These are phyloP conservation scores for Brassica balearica DNA, from an alignment of 441 rosid genomes.

Conservation along the genomic window DNA sequence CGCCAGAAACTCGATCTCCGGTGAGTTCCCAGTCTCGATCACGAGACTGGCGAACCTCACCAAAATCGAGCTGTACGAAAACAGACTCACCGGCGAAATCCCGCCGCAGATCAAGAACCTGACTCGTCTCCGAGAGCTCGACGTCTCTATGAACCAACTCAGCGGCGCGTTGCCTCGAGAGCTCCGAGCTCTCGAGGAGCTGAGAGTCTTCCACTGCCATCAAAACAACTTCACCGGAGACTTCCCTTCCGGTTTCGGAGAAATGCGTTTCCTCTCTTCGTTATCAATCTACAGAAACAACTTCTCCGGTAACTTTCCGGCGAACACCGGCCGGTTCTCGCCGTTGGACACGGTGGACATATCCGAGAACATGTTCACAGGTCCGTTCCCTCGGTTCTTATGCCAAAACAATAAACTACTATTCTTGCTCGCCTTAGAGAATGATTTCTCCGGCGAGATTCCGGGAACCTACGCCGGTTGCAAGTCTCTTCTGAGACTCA, in stretches of 20 bases:
- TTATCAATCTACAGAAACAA: slow-evolving; percentile 74
- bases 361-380: slow-evolving; percentile 81
- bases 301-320: slow-evolving; percentile 73
- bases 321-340: slow-evolving; percentile 70
- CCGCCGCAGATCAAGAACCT: slow-evolving; percentile 67
- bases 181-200: slow-evolving; percentile 57
- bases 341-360: slow-evolving; percentile 66
- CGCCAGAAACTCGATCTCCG: slow-evolving; percentile 60
- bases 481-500: slow-evolving; percentile 63
- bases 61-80: slow-evolving; percentile 66
- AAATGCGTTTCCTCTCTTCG: slow-evolving; percentile 55
- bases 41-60: slow-evolving; percentile 58
- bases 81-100: slow-evolving; percentile 67
- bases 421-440: slow-evolving; percentile 63
- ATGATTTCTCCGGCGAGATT: slow-evolving; percentile 71
- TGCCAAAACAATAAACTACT: slow-evolving; percentile 57
- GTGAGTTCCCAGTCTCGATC: slow-evolving; percentile 55
- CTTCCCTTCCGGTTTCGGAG: slow-evolving; percentile 72
- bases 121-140: slow-evolving; percentile 60
- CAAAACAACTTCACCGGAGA: slow-evolving; percentile 60
- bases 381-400: slow-evolving; percentile 74
- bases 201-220: slow-evolving; percentile 62
- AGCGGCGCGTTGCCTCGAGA: slow-evolving; percentile 64
- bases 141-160: slow-evolving; percentile 62
- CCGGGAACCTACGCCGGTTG: slow-evolving; percentile 67